Evolutionary conservation across 306 rosid species (phyloP), one percentile per base, ranked within the genome.

Genomic region (Cucurbita pepo): DNA sequence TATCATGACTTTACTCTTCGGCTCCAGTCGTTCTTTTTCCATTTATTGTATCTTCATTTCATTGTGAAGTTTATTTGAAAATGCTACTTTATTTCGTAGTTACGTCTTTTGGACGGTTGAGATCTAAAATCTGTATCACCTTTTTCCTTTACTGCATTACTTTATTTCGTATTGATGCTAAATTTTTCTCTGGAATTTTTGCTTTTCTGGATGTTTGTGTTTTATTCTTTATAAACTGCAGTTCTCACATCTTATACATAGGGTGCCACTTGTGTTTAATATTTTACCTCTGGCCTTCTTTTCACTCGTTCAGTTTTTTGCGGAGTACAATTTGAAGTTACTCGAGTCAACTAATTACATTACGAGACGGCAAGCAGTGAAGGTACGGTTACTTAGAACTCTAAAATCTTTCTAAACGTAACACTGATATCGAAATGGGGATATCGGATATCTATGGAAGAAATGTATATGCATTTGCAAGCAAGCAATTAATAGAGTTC

Each of bases 331-430:
- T 77, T 87, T 89, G 48, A 94, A 94, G 95, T 82, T 94, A 75
- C 79, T 94, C 82, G 99, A 94, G 74, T 94, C 99, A 70, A 45
- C 91, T 78, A 94, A 94, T 79, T 94, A 94, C 82, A 94, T 94
- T 77, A 94, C 99, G 67, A 86, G 97, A 85, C 88, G 99, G 75
- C 97, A 87, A 83, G 99, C 99, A 78, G 87, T 94, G 70, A 94
- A 94, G 99, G 99, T 94, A 79, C 64, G 76, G 10, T 7, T 40
- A 25, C 19, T 37, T 37, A 18, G 52, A 74, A 74, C 53, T 44
- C 65, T 43, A 53, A n/a, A 36, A 5, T 22, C n/a, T 11, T 37
- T 58, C 10, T 15, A 36, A 74, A 0, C 25, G 43, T 1, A 36
- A 12, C 40, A 40, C 18, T 7, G 4, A 54, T 50, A 44, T 54